Percentiles rank a stretch among this genome's conserved stretches.
phyloP scores from a whole-genome alignment of 2,329 filamentous ascomycete genomes.

The Colletotrichum tofieldiae region DNA sequence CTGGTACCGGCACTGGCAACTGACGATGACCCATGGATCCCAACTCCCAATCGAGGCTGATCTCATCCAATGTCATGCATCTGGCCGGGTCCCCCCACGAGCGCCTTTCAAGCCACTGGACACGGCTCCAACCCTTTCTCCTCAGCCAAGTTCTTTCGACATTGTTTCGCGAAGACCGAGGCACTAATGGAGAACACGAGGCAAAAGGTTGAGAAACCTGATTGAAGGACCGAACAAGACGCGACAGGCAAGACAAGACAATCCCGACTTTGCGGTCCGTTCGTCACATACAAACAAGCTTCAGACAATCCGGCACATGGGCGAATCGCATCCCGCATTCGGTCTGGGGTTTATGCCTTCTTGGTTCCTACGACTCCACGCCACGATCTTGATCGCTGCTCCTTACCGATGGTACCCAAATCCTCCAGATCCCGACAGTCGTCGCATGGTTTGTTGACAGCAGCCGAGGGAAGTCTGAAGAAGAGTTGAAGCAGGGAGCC shows the following conservation, averaged over 20 bases:
- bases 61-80: not conserved
- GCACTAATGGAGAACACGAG: conserved; percentile 27
- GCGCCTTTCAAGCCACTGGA: conserved; percentile 17
- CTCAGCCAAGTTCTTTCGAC: not conserved
- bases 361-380: not conserved
- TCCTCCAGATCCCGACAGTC: conserved; percentile 14
- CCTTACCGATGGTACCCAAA: not conserved
- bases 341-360: conserved; percentile 10
- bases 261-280: conserved; percentile 6
- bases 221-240: conserved; percentile 2
- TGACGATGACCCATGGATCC: conserved; percentile 1
- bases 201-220: not conserved
- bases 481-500: not conserved
- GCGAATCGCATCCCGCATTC: conserved; percentile 31
- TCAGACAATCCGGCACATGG: conserved; percentile 15
- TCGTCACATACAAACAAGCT: conserved; percentile 32
- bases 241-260: not conserved
- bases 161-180: conserved; percentile 33
- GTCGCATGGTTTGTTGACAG: not conserved
- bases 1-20: not conserved
- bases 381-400: conserved; percentile 10
- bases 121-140: not conserved
- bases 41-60: not conserved
- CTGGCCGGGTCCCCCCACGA: not conserved
- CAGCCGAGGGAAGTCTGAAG: conserved; percentile 27